These are phyloP conservation scores for Fistulinella prunicolor DNA, from an alignment of 768 basidiomycete species.

Conservation along the genomic window DNA sequence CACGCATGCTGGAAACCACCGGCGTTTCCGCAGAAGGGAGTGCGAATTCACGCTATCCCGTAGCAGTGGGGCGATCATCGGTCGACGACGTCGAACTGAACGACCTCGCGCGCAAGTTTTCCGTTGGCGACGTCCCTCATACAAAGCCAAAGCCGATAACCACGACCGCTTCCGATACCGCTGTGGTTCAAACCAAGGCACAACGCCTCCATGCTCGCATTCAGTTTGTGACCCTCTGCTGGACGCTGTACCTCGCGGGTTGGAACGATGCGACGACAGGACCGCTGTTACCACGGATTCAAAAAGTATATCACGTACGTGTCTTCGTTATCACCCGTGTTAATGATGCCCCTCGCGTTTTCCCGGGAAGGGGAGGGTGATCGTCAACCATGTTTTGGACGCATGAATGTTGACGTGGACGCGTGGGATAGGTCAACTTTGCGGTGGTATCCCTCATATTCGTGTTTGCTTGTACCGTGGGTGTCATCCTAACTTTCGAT, in stretches of 20 bases:
- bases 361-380: too few relatives aligned
- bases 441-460: slow-evolving; percentile 42
- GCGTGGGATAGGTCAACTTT: slow-evolving; percentile 33
- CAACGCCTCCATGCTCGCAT: slow-evolving; percentile 24
- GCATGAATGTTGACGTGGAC: not conserved
- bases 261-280: slow-evolving; percentile 41
- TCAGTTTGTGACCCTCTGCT: slow-evolving; percentile 37
- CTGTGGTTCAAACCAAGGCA: slow-evolving; percentile 12
- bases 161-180: not conserved
- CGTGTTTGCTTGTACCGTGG: slow-evolving; percentile 38
- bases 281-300: slow-evolving; percentile 39
- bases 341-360: too few relatives aligned
- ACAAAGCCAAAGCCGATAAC: not conserved
- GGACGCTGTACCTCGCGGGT: slow-evolving; percentile 33
- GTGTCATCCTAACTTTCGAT: slow-evolving; percentile 8
- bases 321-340: not conserved
- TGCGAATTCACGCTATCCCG: too few relatives aligned
- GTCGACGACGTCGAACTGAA: slow-evolving; percentile 6
- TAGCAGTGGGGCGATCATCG: not conserved
- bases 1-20: too few relatives aligned
- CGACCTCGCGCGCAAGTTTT: slow-evolving; percentile 2
- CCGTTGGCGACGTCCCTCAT: not conserved
- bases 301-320: slow-evolving; percentile 35
- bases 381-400: not conserved
- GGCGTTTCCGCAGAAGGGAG: too few relatives aligned